Base-by-base conservation (phyloP, 2,329 filamentous ascomycete genomes). In the Ophiostoma himal-ulmi region DNA sequence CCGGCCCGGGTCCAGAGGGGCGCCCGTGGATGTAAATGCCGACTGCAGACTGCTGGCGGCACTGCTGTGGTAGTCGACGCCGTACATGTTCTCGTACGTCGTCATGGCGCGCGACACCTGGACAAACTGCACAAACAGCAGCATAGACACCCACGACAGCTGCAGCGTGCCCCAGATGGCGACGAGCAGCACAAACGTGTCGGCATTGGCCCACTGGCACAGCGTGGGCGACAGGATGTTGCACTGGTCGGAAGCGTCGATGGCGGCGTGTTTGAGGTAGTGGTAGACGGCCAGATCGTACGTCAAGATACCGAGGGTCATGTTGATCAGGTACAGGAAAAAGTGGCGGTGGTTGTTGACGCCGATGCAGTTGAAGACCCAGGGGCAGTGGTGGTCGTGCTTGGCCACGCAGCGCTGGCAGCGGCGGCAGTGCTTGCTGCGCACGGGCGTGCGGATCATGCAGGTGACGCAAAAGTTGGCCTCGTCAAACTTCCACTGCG, bases 291-390 rank as follows among this genome's bases (percentile, higher is more conserved):
- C 78, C 78, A 86, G 87, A 74, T 96, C 86, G 74, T 93, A 89
- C 1, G 87, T 76, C 2, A 91, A 74, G 48, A 98, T 90, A 39
- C 93, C 93, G 20, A 91, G 73, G 70, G 93, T 91, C 73, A 99
- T 82, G 76, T 81, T 89, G 60, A 96, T 81, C 22, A 99, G 86
- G 78, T 98, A 99, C 68, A 97, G 82, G 76, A 97, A 91, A 79
- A 99, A 99, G 75, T 97, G 94, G 17, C 95, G 89, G 77, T 98
- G 91, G 78, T 98, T 99, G 82, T 98, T 98, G 73, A 95, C 87
- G 62, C 92, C 95, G 60, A 99, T 88, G 76, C 95, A 99, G 80
- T 97, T 98, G 81, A 96, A 91, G 34, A 98, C 92, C 95, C 95
- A 99, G 0, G 95, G 95, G 77, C 95, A 99, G 78, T 99, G 95